Percentiles rank a stretch among this genome's conserved stretches.
phyloP scores from a whole-genome alignment of 129 eudicot species.

The Smallanthus sonchifolius region DNA sequence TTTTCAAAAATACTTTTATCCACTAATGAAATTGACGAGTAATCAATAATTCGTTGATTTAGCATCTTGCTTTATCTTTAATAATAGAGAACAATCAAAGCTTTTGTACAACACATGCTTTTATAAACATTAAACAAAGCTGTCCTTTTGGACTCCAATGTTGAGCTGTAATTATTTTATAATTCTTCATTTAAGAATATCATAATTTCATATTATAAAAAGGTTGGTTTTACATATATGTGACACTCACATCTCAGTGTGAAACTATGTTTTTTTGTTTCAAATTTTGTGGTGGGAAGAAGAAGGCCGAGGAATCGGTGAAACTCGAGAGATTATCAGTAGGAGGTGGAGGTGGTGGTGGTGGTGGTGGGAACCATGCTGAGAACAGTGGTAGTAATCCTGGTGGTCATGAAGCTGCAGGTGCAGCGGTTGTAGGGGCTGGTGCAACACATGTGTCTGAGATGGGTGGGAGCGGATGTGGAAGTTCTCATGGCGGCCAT shows the following conservation, averaged over 20 bases:
- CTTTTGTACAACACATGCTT: constrained; percentile 26
- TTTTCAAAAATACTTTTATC: neutral
- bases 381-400: neutral
- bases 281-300: constrained; percentile 18
- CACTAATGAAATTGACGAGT: neutral
- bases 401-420: constrained; percentile 24
- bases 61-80: constrained; percentile 35
- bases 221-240: constrained; percentile 1
- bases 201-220: constrained; percentile 12
- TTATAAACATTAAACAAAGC: constrained; percentile 9
- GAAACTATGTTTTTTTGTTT: constrained; percentile 25
- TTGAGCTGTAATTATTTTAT: constrained; percentile 18
- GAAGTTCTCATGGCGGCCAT: constrained; percentile 33
- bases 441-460: constrained; percentile 19
- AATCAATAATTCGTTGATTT: constrained; percentile 10
- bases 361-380: constrained; percentile 17
- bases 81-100: constrained; percentile 20
- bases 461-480: constrained; percentile 23
- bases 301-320: constrained; percentile 16
- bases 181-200: neutral
- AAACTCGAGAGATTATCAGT: constrained; percentile 14
- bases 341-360: constrained; percentile 9
- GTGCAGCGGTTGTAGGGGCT: constrained; percentile 9
- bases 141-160: constrained; percentile 20
- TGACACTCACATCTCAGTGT: constrained; percentile 11